Evolutionary conservation across 2,329 filamentous ascomycete species (phyloP).

Genomic region (Colletotrichum spinosum): DNA sequence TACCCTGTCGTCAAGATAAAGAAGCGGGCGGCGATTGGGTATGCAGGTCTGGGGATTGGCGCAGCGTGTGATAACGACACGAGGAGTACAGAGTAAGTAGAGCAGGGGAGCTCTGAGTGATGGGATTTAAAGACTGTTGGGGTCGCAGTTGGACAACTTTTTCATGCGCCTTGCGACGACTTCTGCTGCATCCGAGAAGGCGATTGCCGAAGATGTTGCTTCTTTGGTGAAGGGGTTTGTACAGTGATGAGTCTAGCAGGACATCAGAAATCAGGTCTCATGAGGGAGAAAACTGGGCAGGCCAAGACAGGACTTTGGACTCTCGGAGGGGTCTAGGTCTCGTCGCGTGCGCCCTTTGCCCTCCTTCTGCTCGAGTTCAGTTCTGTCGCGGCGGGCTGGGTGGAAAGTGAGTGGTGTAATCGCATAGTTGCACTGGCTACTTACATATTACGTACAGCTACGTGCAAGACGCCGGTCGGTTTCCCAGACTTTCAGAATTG

Average conservation of each 20-base stretch:
- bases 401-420: background rate
- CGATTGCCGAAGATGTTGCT: too few relatives aligned
- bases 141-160: too few relatives aligned
- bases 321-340: background rate
- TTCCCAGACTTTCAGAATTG: background rate
- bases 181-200: too few relatives aligned
- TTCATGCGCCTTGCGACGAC: too few relatives aligned
- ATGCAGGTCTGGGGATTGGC: slow-evolving; percentile 21
- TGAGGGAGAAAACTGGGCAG: slow-evolving; percentile 9
- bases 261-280: slow-evolving; percentile 15
- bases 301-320: background rate
- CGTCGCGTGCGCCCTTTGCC: slow-evolving; percentile 9
- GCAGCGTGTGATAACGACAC: slow-evolving; percentile 25
- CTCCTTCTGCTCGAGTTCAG: too few relatives aligned
- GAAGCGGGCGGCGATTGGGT: slow-evolving; percentile 21
- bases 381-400: background rate
- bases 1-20: slow-evolving; percentile 35
- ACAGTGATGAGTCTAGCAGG: background rate
- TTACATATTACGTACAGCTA: slow-evolving; percentile 17
- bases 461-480: slow-evolving; percentile 1
- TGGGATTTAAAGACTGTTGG: slow-evolving; percentile 4
- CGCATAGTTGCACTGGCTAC: slow-evolving; percentile 11
- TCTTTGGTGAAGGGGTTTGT: background rate
- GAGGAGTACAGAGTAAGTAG: slow-evolving; percentile 9
- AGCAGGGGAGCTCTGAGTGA: slow-evolving; percentile 15